These are phyloP conservation scores for Ganoderma lucidum DNA, from an alignment of 1,284 basidiomycete species.

Conservation along the genomic window DNA sequence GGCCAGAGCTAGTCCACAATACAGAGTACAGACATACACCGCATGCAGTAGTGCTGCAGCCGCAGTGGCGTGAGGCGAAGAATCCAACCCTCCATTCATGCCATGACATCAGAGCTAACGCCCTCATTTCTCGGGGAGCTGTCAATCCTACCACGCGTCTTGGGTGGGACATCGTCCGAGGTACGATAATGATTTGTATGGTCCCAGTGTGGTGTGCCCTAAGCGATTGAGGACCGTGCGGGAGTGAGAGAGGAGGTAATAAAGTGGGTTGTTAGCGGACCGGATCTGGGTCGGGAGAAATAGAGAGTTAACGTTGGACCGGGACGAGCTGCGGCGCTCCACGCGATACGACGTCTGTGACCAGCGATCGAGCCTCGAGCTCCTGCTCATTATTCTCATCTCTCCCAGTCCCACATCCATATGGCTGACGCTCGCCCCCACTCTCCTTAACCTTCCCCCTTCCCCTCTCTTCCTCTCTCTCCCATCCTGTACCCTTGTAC, in stretches of 20 bases:
- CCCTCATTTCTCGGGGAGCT: background rate
- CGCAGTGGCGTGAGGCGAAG: background rate
- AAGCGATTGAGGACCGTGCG: background rate
- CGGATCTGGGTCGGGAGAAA: constrained; percentile 8
- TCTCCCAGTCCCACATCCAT: background rate
- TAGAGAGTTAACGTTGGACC: background rate
- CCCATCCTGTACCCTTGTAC: background rate
- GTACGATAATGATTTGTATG: background rate
- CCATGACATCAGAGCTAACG: background rate
- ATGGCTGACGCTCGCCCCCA: constrained; percentile 22
- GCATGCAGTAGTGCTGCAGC: background rate
- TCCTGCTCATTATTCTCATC: constrained; percentile 1
- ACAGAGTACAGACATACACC: background rate
- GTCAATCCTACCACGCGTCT: background rate
- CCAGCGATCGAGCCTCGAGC: background rate
- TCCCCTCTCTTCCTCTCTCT: background rate
- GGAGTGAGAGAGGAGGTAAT: background rate
- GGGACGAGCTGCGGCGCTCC: constrained; percentile 1
- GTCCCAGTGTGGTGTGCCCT: background rate
- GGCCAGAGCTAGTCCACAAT: background rate
- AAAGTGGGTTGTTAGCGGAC: background rate
- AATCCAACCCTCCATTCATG: background rate
- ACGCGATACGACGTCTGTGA: background rate
- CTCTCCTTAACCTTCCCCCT: constrained; percentile 5
- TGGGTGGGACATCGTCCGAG: background rate